Evolutionary conservation across 768 basidiomycete genomes (phyloP).

Genomic region (Chiua virens): DNA sequence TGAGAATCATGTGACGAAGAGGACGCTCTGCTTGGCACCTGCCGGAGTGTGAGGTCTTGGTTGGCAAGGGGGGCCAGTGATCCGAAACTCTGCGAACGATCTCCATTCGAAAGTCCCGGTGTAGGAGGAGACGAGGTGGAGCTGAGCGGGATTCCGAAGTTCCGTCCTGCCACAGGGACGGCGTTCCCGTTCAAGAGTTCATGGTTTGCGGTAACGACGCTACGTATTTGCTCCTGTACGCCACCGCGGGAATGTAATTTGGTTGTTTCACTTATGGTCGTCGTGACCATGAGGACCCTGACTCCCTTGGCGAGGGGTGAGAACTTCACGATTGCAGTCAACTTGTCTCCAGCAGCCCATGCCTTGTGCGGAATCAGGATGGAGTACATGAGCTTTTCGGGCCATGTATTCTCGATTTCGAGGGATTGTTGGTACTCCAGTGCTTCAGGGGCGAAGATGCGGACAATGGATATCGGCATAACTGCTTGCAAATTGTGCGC

Average conservation of each 20-base stretch:
- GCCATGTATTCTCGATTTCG: conserved; percentile 97
- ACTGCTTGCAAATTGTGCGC: conserved; percentile 64
- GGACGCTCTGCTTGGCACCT: conserved; percentile 13
- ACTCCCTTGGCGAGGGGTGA: conserved; percentile 86
- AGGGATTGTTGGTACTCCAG: conserved; percentile 95
- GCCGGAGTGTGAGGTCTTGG: conserved; percentile 14
- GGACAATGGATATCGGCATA: conserved; percentile 63
- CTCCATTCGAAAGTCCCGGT: conserved; percentile 18
- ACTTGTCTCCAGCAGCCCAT: conserved; percentile 85
- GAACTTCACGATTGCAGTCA: conserved; percentile 84
- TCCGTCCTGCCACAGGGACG: conserved; percentile 30
- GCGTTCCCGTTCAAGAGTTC: conserved; percentile 64
- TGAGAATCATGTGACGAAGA: conserved; percentile 17
- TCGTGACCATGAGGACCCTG: conserved; percentile 61
- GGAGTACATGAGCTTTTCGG: conserved; percentile 94
- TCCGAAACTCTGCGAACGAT: conserved; percentile 14
- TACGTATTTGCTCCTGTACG: conserved; percentile 58
- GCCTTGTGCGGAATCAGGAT: conserved; percentile 94
- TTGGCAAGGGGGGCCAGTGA: conserved; percentile 5
- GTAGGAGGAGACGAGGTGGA: conserved; percentile 4
- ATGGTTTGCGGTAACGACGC: conserved; percentile 63
- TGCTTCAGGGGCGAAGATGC: conserved; percentile 76
- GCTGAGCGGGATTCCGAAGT: background rate
- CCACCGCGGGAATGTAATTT: conserved; percentile 58
- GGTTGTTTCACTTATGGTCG: conserved; percentile 71